phyloP scores from a whole-genome alignment of 345 rosid genomes.

The Anacardium occidentale region DNA sequence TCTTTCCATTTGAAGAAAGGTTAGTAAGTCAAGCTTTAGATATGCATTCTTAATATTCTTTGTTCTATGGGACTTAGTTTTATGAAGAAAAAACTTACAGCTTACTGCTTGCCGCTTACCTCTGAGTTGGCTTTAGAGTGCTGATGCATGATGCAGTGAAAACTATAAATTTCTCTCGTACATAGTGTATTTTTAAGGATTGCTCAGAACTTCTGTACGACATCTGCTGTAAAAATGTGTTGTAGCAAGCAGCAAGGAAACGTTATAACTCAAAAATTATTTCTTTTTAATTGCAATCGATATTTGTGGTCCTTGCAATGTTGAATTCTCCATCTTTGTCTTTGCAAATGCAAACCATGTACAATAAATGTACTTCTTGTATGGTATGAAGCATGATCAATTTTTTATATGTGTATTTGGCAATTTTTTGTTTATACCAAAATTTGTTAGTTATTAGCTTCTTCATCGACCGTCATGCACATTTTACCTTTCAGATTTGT shows the following conservation, averaged over 20 bases:
- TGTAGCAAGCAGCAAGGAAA: background rate
- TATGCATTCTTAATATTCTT: background rate
- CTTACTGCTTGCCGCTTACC: background rate
- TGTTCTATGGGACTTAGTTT: background rate
- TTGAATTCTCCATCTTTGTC: background rate
- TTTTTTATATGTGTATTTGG: background rate
- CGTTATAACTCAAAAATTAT: background rate
- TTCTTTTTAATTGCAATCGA: background rate
- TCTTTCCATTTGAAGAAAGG: conserved; percentile 98
- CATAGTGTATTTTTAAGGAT: background rate
- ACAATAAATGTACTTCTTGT: background rate
- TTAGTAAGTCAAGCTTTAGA: conserved; percentile 22
- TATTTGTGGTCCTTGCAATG: background rate
- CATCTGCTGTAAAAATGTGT: background rate
- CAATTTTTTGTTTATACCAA: too few species aligned
- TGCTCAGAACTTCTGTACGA: too few species aligned
- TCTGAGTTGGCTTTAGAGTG: background rate
- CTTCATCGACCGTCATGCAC: background rate
- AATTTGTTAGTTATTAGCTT: background rate
- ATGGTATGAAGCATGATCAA: background rate
- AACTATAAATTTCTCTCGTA: background rate
- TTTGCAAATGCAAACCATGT: background rate
- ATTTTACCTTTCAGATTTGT: background rate
- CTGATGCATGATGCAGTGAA: background rate
- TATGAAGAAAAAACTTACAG: background rate